These are phyloP conservation scores for Kwoniella europaea DNA, from an alignment of 768 basidiomycete species.

Conservation along the genomic window DNA sequence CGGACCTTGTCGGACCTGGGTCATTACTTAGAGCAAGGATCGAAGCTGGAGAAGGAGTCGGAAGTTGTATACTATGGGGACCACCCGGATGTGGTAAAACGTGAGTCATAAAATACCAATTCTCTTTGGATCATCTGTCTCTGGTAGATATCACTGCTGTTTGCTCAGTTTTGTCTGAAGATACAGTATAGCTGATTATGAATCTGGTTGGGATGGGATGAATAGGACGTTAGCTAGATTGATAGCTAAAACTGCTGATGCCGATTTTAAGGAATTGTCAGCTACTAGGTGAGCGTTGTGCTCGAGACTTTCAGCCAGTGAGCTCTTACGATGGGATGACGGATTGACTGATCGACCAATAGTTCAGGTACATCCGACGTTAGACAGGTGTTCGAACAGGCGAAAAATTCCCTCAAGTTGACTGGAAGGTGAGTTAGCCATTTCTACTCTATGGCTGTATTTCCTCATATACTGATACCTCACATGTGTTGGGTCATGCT, in stretches of 20 bases:
- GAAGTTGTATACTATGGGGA: conserved; percentile 61
- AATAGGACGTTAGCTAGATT: conserved; percentile 70
- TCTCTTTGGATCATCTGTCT: no score
- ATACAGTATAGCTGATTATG: no score
- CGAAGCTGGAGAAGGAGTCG: conserved; percentile 61
- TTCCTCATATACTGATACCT: not conserved
- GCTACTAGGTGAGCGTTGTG: conserved; percentile 64
- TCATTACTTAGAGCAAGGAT: conserved; percentile 66
- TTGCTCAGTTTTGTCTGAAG: no score
- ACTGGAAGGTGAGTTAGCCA: conserved; percentile 64
- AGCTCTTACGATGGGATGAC: not conserved
- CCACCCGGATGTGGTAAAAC: conserved; percentile 59
- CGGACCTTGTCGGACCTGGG: conserved; percentile 66
- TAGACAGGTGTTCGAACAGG: conserved; percentile 74
- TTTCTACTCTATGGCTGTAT: not conserved
- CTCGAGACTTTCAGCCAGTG: conserved; percentile 54
- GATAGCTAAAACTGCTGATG: conserved; percentile 67
- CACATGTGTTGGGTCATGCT: not conserved
- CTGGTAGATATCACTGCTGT: no score
- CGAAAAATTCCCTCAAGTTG: conserved; percentile 68
- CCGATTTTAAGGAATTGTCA: conserved; percentile 75
- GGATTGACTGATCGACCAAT: not conserved
- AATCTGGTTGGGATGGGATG: conserved; percentile 60
- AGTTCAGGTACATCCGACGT: conserved; percentile 68
- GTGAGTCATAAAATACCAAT: conserved; percentile 20